Evolutionary conservation across 202 grass and related monocot genomes (phyloP), one percentile per base, ranked within the genome.

Genomic region (Eragrostis tef): DNA sequence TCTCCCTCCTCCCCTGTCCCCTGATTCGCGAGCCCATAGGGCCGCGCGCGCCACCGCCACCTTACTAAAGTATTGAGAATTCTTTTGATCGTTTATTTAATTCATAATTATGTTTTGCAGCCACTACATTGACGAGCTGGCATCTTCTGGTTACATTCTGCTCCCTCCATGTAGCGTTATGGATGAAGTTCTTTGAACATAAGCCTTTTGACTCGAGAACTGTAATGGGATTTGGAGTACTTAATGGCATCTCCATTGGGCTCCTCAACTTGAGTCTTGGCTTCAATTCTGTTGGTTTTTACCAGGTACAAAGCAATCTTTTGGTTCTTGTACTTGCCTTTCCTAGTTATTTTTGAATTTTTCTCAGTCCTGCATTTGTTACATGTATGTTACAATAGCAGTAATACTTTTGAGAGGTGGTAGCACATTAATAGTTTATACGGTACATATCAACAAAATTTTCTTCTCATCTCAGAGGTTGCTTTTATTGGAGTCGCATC

Each of bases 231-330:
- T 99, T 99, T 90, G 96, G 96, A 67, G 88, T 99, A 14, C 90
- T 99, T 52, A 99, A 99, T 59, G 96, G 96, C 52, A 99, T 99
- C 87, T 99, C 96, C 43, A 99, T 99, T 83, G 96, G 96, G 6
- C 93, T 99, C 53, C 90, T 99, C 71, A 99, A 99, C 83, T 88
- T 99, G 80, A 96, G 96, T 86, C 89, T 99, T 63, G 96, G 96
- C 54, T 99, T 99, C 85, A 99, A 99, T 74, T 99, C 96, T 70
- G 96, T 99, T 93, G 96, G 96, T 49, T 99, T 99, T 84, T 99
- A 99, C 83, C 96, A 99, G 96, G 96, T 97, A 86, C 44, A 17
- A 11, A 53, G 19, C 48, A 73, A 78, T 78, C 39, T 85, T 79
- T 25, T 61, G 57, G 48, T 86, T 86, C 51, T 78, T 11, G 31